phyloP scores from a whole-genome alignment of 2,329 filamentous ascomycete species.

The Xylariaceae sp. region DNA sequence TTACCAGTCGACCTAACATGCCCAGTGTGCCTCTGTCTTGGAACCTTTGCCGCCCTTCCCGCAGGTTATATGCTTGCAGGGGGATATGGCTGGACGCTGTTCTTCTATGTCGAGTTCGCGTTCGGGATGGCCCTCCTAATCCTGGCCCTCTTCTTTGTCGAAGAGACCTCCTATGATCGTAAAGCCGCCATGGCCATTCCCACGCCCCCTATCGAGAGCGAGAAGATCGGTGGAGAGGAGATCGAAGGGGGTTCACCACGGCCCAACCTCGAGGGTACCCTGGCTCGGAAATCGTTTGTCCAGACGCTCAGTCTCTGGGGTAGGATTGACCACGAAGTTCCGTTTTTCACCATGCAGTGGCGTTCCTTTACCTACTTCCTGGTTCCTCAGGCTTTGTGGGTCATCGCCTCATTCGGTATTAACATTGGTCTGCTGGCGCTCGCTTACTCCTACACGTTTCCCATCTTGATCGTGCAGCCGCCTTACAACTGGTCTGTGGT shows the following conservation, averaged over 20 bases:
- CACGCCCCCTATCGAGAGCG: constrained; percentile 12
- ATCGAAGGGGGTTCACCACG: constrained; percentile 4
- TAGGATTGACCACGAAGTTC: constrained; percentile 33
- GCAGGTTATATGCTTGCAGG: constrained; percentile 58
- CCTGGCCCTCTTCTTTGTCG: constrained; percentile 48
- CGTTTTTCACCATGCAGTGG: constrained; percentile 38
- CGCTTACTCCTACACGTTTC: constrained; percentile 44
- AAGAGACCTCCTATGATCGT: constrained; percentile 45
- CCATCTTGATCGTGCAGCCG: constrained; percentile 36
- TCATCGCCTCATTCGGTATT: constrained; percentile 41
- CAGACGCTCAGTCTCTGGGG: constrained; percentile 37
- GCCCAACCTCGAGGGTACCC: constrained; percentile 12
- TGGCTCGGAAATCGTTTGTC: constrained; percentile 34
- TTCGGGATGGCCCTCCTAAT: constrained; percentile 43
- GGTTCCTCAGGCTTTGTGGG: constrained; percentile 42
- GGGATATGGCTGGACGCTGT: constrained; percentile 55
- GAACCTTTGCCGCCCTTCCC: constrained; percentile 52
- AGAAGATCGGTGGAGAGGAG: constrained; percentile 16
- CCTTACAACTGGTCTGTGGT: constrained; percentile 40
- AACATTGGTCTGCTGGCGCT: constrained; percentile 42
- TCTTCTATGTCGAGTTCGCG: constrained; percentile 58
- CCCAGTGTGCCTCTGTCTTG: constrained; percentile 50
- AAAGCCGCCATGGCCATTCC: constrained; percentile 10
- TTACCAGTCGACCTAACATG: neutral
- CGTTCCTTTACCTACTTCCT: constrained; percentile 41